phyloP scores from a whole-genome alignment of 257 asterid species.

The Knoxia roxburghii region DNA sequence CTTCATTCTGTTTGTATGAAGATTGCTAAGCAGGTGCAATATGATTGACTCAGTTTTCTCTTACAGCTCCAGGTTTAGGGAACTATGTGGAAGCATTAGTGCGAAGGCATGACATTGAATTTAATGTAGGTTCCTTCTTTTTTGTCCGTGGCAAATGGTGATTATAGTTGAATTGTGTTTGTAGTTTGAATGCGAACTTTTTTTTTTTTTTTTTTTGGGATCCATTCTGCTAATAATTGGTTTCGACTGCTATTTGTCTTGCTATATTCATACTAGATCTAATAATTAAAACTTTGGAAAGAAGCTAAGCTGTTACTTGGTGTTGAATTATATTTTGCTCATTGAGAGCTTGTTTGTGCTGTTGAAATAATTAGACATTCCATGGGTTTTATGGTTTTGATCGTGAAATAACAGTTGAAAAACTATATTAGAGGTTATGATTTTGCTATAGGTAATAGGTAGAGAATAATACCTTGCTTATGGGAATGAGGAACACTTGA shows the following conservation, averaged over 20 bases:
- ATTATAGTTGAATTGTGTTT: background rate
- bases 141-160: background rate
- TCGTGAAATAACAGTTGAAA: no score
- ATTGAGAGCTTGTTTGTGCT: background rate
- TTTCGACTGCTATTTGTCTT: background rate
- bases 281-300: background rate
- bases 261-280: background rate
- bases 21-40: background rate
- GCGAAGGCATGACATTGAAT: slow-evolving; percentile 84
- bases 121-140: slow-evolving; percentile 50
- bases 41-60: slow-evolving; percentile 18
- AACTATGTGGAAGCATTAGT: slow-evolving; percentile 96
- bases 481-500: no score
- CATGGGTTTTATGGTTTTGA: no score
- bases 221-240: background rate
- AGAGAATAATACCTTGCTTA: no score
- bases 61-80: slow-evolving; percentile 90
- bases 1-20: background rate
- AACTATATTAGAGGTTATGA: no score
- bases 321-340: background rate
- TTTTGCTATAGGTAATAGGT: no score
- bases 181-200: background rate
- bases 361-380: no score
- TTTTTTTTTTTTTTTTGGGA: background rate
- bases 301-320: background rate